Conservation (phyloP, 1,284 basidiomycete genomes). For the Ceratobasidium papillatum region DNA sequence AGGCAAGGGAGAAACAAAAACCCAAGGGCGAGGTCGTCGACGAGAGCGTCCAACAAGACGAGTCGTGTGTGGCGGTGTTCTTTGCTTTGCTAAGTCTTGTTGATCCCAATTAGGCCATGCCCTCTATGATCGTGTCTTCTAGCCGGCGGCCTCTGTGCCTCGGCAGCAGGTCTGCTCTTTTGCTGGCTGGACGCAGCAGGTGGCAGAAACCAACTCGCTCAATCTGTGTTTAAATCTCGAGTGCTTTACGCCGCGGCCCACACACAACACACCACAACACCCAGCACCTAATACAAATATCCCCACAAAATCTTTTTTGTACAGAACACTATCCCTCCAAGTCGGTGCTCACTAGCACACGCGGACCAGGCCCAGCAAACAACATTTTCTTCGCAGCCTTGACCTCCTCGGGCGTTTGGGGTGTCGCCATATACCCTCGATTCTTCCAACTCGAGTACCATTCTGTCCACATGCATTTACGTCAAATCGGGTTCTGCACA, state of each 20-base stretch:
- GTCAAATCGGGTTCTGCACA: conserved; percentile 29
- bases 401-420: conserved; percentile 20
- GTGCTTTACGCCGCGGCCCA: neutral
- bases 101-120: conserved; percentile 12
- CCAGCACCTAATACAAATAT: neutral
- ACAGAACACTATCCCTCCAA: conserved; percentile 4
- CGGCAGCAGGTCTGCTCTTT: neutral
- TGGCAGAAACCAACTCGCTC: neutral
- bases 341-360: conserved; percentile 24
- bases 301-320: neutral
- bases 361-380: conserved; percentile 22
- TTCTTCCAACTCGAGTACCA: conserved; percentile 81
- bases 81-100: conserved; percentile 12
- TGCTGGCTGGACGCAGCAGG: neutral
- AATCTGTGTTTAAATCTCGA: neutral
- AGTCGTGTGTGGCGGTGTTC: conserved; percentile 9
- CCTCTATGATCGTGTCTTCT: conserved; percentile 2
- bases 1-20: conserved; percentile 9
- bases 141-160: neutral
- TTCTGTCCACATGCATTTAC: conserved; percentile 55
- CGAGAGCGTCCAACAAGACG: conserved; percentile 10
- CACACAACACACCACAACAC: neutral
- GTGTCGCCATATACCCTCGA: conserved; percentile 74
- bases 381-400: conserved; percentile 22
- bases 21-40: conserved; percentile 4